These are phyloP conservation scores for Daldinia loculata DNA, from an alignment of 495 filamentous ascomycete species.

Conservation along the genomic window DNA sequence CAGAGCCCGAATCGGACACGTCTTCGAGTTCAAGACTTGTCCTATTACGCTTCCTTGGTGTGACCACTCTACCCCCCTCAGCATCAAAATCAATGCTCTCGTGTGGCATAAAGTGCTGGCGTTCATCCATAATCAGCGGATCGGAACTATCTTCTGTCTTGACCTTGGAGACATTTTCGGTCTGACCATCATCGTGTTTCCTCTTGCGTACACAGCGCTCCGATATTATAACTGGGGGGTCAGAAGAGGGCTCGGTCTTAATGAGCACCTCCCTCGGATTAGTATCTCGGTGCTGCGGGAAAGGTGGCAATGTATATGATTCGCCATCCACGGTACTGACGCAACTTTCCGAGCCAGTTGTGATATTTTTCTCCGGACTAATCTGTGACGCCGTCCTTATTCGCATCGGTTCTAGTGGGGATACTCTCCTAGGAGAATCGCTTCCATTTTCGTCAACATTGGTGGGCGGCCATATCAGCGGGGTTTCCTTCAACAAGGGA, in stretches of 20 bases:
- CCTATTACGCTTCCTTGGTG: conserved; percentile 64
- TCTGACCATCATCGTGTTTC: conserved; percentile 41
- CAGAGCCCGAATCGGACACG: conserved; percentile 10
- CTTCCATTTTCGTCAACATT: neutral
- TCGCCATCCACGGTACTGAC: conserved; percentile 12
- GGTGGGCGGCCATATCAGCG: conserved; percentile 5
- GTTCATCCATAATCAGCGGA: conserved; percentile 48
- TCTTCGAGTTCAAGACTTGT: conserved; percentile 24
- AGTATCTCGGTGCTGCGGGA: conserved; percentile 19
- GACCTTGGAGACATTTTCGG: conserved; percentile 33
- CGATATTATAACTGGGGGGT: conserved; percentile 54
- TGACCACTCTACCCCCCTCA: conserved; percentile 66
- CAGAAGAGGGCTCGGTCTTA: conserved; percentile 56
- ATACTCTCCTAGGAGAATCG: neutral
- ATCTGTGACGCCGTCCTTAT: neutral
- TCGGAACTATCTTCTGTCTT: conserved; percentile 51
- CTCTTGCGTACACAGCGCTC: conserved; percentile 56
- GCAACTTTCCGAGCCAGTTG: neutral
- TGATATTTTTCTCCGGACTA: neutral
- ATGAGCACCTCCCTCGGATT: conserved; percentile 31
- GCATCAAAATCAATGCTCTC: conserved; percentile 81
- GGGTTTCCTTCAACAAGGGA: neutral
- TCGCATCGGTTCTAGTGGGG: neutral
- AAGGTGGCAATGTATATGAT: conserved; percentile 41
- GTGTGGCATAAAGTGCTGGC: conserved; percentile 48